phyloP scores from a whole-genome alignment of 768 basidiomycete species.

The Clavaria fumosa region DNA sequence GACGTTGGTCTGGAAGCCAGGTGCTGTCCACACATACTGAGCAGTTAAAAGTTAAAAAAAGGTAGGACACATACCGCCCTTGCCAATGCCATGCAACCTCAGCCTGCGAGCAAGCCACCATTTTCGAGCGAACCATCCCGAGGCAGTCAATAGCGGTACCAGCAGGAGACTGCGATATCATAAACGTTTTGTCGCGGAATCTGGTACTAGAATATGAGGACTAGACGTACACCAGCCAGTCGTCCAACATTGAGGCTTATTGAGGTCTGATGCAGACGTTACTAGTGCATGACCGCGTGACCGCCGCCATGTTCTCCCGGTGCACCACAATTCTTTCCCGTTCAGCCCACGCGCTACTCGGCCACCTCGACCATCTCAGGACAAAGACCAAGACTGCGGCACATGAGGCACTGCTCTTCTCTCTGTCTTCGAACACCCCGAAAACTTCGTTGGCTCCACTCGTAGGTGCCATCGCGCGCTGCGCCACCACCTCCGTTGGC shows the following conservation, averaged over 20 bases:
- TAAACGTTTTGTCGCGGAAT: too few species aligned
- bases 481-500: slow-evolving; percentile 33
- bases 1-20: slow-evolving; percentile 41
- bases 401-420: slow-evolving; percentile 30
- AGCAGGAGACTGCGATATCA: too few species aligned
- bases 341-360: slow-evolving; percentile 21
- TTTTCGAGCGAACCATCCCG: slow-evolving; percentile 31
- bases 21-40: slow-evolving; percentile 19
- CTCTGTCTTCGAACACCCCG: slow-evolving; percentile 30
- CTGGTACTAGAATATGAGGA: too few species aligned
- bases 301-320: too few species aligned
- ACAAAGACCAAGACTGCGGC: slow-evolving; percentile 17
- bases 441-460: slow-evolving; percentile 25
- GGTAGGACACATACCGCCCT: slow-evolving; percentile 25
- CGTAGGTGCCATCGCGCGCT: slow-evolving; percentile 24
- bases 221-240: too few species aligned
- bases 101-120: slow-evolving; percentile 34
- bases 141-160: too few species aligned
- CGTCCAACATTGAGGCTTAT: too few species aligned
- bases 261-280: too few species aligned
- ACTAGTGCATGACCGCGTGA: too few species aligned
- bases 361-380: slow-evolving; percentile 21
- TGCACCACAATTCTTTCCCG: slow-evolving; percentile 28
- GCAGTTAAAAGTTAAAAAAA: too few species aligned
- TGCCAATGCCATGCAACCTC: slow-evolving; percentile 36